phyloP scores from a whole-genome alignment of 768 basidiomycete genomes.

The Kwoniella europaea region DNA sequence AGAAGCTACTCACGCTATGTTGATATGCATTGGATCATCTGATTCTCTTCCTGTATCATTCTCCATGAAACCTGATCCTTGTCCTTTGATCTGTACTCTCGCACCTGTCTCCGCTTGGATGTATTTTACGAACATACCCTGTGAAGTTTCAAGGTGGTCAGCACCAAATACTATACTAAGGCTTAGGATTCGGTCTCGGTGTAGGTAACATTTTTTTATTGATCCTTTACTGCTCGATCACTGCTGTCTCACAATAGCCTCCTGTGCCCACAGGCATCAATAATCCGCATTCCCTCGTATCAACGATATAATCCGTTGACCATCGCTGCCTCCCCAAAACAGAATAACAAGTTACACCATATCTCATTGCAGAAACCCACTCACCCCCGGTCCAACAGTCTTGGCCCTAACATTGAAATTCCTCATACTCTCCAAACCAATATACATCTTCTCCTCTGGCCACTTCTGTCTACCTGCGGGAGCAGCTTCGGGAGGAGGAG shows the following conservation, averaged over 20 bases:
- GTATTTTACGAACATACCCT: constrained; percentile 98
- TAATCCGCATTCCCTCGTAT: background rate
- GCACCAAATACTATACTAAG: too few relatives aligned
- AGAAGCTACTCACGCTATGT: constrained; percentile 72
- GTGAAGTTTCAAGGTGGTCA: constrained; percentile 9
- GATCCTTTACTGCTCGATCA: background rate
- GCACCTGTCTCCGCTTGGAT: constrained; percentile 96
- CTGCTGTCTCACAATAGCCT: background rate
- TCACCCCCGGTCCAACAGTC: constrained; percentile 89
- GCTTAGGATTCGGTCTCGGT: too few relatives aligned
- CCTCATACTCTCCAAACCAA: constrained; percentile 84
- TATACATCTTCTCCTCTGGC: constrained; percentile 94
- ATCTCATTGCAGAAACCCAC: constrained; percentile 43
- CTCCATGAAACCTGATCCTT: constrained; percentile 93
- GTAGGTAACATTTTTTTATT: too few relatives aligned
- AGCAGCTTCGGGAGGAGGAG: constrained; percentile 35
- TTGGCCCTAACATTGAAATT: constrained; percentile 99
- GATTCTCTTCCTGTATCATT: constrained; percentile 84
- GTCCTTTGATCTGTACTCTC: constrained; percentile 94
- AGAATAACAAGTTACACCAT: too few relatives aligned
- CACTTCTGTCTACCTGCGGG: constrained; percentile 70
- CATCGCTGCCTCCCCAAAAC: too few relatives aligned
- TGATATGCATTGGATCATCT: constrained; percentile 88
- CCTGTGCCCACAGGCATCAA: background rate
- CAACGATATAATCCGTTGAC: too few relatives aligned